Percentiles rank a stretch among this genome's conserved stretches.
Conservation (phyloP, 176 grass and related monocot species). For the Hordeum vulgare region MorexV3_pseudomolecules_assembly NC_058518.1:247105961-247106460, state of each 20-base stretch:
- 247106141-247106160: constrained; percentile 39
- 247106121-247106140: constrained; percentile 47
- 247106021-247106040: constrained; percentile 37
- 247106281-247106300: constrained; percentile 56
- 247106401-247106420: constrained; percentile 70
- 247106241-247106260: constrained; percentile 28
- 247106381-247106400: constrained; percentile 64
- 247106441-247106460: constrained; percentile 38
- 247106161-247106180: constrained; percentile 43
- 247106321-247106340: constrained; percentile 40
- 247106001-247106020: constrained; percentile 56
- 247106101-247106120: constrained; percentile 37
- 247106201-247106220: constrained; percentile 36
- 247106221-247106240: background rate
- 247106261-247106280: constrained; percentile 62
- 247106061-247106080: constrained; percentile 54
- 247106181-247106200: constrained; percentile 26
- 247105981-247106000: constrained; percentile 64
- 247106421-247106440: constrained; percentile 82
- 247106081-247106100: constrained; percentile 40
- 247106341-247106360: constrained; percentile 41
- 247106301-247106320: constrained; percentile 60
- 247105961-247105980: constrained; percentile 55
- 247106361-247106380: constrained; percentile 40
- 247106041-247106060: constrained; percentile 78